Evolutionary conservation across 257 asterid genomes (phyloP).

Genomic region (Penstemon davidsonii): DNA sequence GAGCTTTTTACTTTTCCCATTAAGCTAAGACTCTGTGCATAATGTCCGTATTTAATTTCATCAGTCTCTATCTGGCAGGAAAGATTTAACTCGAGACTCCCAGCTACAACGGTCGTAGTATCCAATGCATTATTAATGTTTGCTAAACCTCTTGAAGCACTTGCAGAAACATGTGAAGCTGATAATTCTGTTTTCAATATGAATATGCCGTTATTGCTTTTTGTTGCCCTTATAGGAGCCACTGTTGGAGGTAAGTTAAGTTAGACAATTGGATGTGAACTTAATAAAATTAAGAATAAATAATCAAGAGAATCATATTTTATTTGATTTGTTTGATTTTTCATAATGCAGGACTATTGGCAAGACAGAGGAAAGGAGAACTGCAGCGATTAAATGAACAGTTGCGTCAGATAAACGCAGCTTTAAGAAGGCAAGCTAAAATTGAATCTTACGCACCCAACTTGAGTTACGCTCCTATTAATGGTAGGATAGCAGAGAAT

Average conservation of each 20-base stretch:
- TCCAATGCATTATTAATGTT: slow-evolving; percentile 52
- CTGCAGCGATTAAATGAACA: slow-evolving; percentile 83
- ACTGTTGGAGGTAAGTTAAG: slow-evolving; percentile 83
- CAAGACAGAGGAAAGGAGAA: slow-evolving; percentile 91
- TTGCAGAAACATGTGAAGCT: slow-evolving; percentile 89
- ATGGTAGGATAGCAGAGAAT: slow-evolving; percentile 69
- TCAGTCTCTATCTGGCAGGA: slow-evolving; percentile 44
- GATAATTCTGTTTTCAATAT: slow-evolving; percentile 55
- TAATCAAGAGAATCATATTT: background rate
- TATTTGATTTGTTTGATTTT: slow-evolving; percentile 4
- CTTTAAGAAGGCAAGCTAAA: slow-evolving; percentile 94
- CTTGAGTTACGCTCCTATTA: slow-evolving; percentile 90
- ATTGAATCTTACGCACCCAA: slow-evolving; percentile 95
- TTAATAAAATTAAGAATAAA: background rate
- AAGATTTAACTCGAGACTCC: slow-evolving; percentile 33
- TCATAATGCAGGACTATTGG: slow-evolving; percentile 69
- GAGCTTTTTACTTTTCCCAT: background rate
- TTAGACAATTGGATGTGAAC: slow-evolving; percentile 12
- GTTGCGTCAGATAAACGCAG: slow-evolving; percentile 90
- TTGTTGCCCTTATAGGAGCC: slow-evolving; percentile 91
- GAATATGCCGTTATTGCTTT: slow-evolving; percentile 89
- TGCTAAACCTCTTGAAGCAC: slow-evolving; percentile 64
- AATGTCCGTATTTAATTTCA: background rate
- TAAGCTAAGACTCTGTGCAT: background rate
- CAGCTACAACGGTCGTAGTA: slow-evolving; percentile 43